phyloP scores from a whole-genome alignment of 2,329 filamentous ascomycete genomes.

The Pseudocercospora ulei region DNA sequence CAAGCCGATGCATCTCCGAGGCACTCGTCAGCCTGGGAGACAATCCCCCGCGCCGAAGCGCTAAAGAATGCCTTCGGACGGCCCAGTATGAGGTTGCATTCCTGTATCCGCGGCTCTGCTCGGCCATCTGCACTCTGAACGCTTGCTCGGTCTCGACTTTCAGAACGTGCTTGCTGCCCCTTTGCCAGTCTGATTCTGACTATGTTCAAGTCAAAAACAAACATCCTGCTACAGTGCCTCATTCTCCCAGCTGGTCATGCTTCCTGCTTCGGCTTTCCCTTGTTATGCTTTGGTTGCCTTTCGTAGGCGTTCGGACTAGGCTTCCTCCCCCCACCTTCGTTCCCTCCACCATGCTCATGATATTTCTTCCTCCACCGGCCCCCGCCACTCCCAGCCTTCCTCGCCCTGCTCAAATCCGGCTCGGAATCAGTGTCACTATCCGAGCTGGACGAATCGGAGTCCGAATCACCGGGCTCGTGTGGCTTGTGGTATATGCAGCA shows the following conservation, averaged over 20 bases:
- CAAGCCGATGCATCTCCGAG: no score
- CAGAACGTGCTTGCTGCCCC: background rate
- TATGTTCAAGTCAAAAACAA: background rate
- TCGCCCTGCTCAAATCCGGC: slow-evolving; percentile 43
- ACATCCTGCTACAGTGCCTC: background rate
- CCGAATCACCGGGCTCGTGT: slow-evolving; percentile 71
- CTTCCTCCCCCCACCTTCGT: slow-evolving; percentile 40
- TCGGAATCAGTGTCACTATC: slow-evolving; percentile 51
- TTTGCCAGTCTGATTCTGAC: background rate
- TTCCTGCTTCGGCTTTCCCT: slow-evolving; percentile 28
- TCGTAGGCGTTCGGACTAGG: slow-evolving; percentile 76
- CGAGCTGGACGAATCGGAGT: slow-evolving; percentile 53
- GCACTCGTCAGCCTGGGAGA: no score
- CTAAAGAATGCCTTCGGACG: no score
- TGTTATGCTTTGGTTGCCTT: slow-evolving; percentile 53
- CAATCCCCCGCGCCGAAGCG: no score
- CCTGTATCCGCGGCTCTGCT: no score
- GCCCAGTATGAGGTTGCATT: no score
- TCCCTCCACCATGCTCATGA: slow-evolving; percentile 53
- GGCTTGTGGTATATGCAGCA: slow-evolving; percentile 97
- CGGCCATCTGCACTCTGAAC: no score
- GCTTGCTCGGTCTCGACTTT: background rate
- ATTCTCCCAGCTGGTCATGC: slow-evolving; percentile 17
- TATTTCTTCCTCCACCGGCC: slow-evolving; percentile 48
- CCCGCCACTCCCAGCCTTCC: slow-evolving; percentile 34